phyloP scores from a whole-genome alignment of 2,329 filamentous ascomycete species.

The Cryphonectria radicalis region DNA sequence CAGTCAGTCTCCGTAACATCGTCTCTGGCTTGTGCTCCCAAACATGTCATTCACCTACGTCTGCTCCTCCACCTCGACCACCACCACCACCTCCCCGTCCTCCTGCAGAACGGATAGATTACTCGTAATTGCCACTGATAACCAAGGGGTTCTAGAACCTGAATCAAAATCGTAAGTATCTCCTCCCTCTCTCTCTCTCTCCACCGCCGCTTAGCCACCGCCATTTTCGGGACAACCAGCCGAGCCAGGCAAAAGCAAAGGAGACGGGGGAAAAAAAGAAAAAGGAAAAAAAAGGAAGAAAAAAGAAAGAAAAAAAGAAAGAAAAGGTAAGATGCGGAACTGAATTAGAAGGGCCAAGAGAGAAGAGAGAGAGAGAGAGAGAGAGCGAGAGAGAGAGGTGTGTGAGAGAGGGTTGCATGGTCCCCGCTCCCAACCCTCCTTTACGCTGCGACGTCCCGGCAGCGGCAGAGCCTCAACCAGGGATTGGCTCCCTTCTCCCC shows the following conservation, averaged over 20 bases:
- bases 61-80: background rate
- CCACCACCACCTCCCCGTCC: background rate
- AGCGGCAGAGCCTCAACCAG: constrained; percentile 2
- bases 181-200: background rate
- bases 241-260: background rate
- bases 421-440: background rate
- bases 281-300: no score
- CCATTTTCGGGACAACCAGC: background rate
- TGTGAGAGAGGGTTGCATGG: background rate
- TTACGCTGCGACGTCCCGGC: background rate
- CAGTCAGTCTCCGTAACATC: background rate
- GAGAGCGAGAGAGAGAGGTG: background rate
- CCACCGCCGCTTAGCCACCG: background rate
- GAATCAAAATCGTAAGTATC: background rate
- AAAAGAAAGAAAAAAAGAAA: no score
- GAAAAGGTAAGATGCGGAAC: background rate
- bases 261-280: no score
- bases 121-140: background rate
- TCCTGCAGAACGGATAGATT: background rate
- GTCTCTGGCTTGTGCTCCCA: background rate
- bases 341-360: background rate
- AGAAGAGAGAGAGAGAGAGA: background rate
- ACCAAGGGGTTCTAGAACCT: background rate
- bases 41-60: background rate
- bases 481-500: background rate